Evolutionary conservation across 805 yeast species (phyloP), one percentile per base, ranked within the genome.

Genomic region (Myxozyma sirexii): DNA sequence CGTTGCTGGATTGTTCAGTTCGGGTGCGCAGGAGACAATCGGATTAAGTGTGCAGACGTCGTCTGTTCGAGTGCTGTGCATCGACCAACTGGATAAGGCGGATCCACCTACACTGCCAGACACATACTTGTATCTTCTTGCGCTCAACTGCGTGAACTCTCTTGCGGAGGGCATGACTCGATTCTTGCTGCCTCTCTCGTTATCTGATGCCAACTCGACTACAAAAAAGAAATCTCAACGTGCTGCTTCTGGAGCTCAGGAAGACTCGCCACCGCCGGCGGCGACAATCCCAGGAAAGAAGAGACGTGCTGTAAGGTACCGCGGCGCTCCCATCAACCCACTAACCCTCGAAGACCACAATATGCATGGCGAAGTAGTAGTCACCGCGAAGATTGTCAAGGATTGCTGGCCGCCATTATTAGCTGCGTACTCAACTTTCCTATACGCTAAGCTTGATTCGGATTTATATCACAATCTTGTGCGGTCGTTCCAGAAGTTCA

Each of bases 41-140:
- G 66, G 64, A 1, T 26, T 62, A 31, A 60, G 65, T 15, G 45
- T 56, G 23, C 66, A 60, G 38, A 48, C 60, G 12, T 62, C 66
- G 12, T 60, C 66, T 2, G 61, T 62, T 4, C 54, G 66, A 65
- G 77, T 85, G 0, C 75, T 84, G 13, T 80, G 84, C 57, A 77
- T 92, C 31, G 97, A 93, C 57, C 81, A 86, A 54, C 77, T 94
- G 24, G 98, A 93, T 70, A 91, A 91, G 68, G 67, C 76, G 0
- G 96, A 88, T 27, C 85, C 97, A 0, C 97, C 97, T 0, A 68
- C 77, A 0, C 75, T 80, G 1, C 88, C 94, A 1, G 77, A 76
- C 4, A 80, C 86, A 0, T 92, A 94, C 59, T 72, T 83, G 1
- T 75, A 82, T 51, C 82, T 77, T 70, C 76, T 93, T 35, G 78